These are phyloP conservation scores for Biscogniauxia marginata DNA, from an alignment of 2,329 filamentous ascomycete genomes.

Conservation along the genomic window DNA sequence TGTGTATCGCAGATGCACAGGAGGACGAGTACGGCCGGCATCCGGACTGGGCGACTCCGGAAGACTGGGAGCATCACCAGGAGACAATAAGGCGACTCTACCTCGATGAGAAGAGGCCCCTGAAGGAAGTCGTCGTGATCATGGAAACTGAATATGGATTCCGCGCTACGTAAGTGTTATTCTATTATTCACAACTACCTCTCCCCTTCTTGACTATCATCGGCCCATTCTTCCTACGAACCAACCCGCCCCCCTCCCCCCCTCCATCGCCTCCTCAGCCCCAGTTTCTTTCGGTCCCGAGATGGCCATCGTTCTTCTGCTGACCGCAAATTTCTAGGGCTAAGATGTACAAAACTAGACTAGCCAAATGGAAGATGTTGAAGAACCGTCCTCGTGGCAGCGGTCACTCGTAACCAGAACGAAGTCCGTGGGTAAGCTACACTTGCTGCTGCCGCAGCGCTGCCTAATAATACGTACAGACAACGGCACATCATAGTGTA, in stretches of 20 bases:
- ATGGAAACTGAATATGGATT: constrained; percentile 24
- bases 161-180: constrained; percentile 22
- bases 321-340: constrained; percentile 9
- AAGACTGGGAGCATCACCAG: constrained; percentile 23
- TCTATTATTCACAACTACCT: constrained; percentile 5
- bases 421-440: neutral
- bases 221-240: constrained; percentile 1
- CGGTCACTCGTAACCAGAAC: constrained; percentile 10
- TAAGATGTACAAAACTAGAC: constrained; percentile 25
- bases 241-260: neutral
- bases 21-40: constrained; percentile 15
- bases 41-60: constrained; percentile 22
- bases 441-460: neutral
- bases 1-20: constrained; percentile 18
- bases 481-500: neutral
- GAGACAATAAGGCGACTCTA: constrained; percentile 23
- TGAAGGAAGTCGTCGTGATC: constrained; percentile 25
- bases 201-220: constrained; percentile 5
- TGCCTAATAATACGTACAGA: neutral
- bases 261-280: neutral
- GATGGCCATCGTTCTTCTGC: neutral
- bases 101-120: constrained; percentile 25
- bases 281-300: neutral
- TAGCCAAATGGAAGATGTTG: constrained; percentile 26
- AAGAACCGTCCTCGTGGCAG: constrained; percentile 24